Conservation (phyloP, 345 rosid genomes). For the Trapa bicornis region DNA sequence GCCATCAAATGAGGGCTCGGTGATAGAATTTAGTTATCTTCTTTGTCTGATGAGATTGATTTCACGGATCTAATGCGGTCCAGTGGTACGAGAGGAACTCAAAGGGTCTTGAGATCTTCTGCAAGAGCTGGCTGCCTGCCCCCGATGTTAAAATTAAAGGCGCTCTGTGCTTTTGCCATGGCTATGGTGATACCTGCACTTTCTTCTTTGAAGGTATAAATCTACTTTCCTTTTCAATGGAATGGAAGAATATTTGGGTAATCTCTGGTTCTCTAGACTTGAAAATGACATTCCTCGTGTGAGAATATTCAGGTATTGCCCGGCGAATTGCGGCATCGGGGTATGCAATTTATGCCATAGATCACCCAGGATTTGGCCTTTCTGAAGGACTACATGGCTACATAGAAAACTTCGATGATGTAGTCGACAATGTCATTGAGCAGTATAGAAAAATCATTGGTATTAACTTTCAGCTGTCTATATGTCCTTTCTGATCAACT, state of each 20-base stretch:
- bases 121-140: conserved; percentile 77
- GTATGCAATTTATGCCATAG: conserved; percentile 70
- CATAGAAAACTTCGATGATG: conserved; percentile 53
- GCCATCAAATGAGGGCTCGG: not conserved
- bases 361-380: conserved; percentile 90
- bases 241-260: not conserved
- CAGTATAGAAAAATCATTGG: conserved; percentile 70
- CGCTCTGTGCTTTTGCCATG: conserved; percentile 66
- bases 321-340: conserved; percentile 56
- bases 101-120: conserved; percentile 59
- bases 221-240: not conserved
- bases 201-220: conserved; percentile 92
- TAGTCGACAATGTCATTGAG: conserved; percentile 63
- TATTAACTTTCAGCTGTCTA: conserved; percentile 8
- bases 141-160: conserved; percentile 51
- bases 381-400: conserved; percentile 94
- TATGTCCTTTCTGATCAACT: not conserved
- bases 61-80: not conserved
- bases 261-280: not conserved
- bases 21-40: not conserved
- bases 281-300: not conserved
- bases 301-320: conserved; percentile 54
- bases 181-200: conserved; percentile 97
- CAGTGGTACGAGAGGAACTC: conserved; percentile 79
- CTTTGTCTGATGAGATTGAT: not conserved